Percentiles rank a stretch among this genome's conserved stretches.
Evolutionary conservation across 768 basidiomycete genomes (phyloP).

Genomic region (Podaxis sp.): DNA sequence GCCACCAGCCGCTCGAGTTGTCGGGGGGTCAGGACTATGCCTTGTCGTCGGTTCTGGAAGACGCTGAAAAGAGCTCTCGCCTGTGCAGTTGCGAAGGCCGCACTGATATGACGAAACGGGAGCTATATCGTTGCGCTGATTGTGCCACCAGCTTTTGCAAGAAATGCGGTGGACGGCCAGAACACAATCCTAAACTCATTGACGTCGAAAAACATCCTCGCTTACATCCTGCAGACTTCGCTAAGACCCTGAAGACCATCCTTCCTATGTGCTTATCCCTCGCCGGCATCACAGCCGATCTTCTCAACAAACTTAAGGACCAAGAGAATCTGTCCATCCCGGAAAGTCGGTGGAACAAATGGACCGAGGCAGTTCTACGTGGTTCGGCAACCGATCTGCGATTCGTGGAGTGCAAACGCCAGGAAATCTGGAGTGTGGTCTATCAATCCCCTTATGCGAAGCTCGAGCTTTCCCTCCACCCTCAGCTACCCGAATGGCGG

Average conservation of each 20-base stretch:
- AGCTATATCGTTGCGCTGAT: conserved; percentile 68
- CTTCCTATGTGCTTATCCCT: conserved; percentile 87
- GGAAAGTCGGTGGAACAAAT: conserved; percentile 61
- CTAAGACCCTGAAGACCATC: conserved; percentile 71
- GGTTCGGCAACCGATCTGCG: conserved; percentile 66
- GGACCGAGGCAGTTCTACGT: conserved; percentile 66
- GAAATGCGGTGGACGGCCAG: conserved; percentile 88
- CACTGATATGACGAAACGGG: conserved; percentile 66
- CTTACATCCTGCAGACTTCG: conserved; percentile 71
- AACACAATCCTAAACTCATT: conserved; percentile 70
- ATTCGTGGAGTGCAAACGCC: conserved; percentile 84
- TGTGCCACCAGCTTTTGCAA: conserved; percentile 81
- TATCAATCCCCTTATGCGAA: conserved; percentile 72
- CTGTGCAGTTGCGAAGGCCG: conserved; percentile 93
- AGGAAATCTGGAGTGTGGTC: conserved; percentile 82
- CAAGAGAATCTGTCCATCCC: conserved; percentile 42
- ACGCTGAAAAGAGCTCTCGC: conserved; percentile 70
- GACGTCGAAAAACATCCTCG: conserved; percentile 55
- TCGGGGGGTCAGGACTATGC: conserved; percentile 48
- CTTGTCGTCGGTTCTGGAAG: conserved; percentile 55
- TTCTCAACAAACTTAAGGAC: conserved; percentile 52
- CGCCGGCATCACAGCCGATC: conserved; percentile 42
- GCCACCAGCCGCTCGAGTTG: conserved; percentile 66
- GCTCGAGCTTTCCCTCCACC: conserved; percentile 77
- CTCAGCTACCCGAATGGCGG: conserved; percentile 82